phyloP scores from a whole-genome alignment of 2,329 filamentous ascomycete species.

The Elsinoe fawcettii region DNA sequence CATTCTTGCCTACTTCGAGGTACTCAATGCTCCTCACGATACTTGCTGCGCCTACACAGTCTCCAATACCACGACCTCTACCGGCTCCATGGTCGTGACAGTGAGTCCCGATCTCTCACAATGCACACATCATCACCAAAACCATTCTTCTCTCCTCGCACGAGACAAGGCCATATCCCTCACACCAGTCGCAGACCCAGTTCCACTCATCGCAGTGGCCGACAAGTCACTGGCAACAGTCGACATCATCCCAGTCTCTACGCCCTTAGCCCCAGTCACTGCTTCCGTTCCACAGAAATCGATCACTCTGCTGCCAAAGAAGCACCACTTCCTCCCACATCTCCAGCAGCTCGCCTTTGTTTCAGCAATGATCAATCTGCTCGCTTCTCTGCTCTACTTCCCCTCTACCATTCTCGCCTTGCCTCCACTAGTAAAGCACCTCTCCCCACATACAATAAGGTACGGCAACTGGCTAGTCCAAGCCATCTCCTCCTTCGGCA shows the following conservation, averaged over 20 bases:
- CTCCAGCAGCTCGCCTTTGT: constrained; percentile 55
- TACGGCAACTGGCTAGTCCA: constrained; percentile 56
- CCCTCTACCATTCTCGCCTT: constrained; percentile 54
- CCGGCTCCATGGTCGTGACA: not conserved
- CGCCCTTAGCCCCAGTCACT: not conserved
- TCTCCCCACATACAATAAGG: constrained; percentile 42
- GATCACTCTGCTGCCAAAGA: constrained; percentile 46
- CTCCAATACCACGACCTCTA: not conserved
- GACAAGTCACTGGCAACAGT: not conserved
- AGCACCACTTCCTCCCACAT: constrained; percentile 41
- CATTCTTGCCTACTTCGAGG: not conserved
- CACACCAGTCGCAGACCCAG: not conserved
- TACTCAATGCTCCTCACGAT: not conserved
- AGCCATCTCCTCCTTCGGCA: constrained; percentile 54
- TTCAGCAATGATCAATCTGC: constrained; percentile 48
- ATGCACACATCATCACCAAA: constrained; percentile 7
- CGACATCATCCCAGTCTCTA: not conserved
- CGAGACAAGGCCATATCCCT: not conserved
- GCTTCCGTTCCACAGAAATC: constrained; percentile 52
- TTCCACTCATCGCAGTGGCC: not conserved
- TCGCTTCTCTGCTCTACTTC: constrained; percentile 57
- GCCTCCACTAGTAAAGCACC: constrained; percentile 45
- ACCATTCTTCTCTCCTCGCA: not conserved
- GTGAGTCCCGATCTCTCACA: not conserved
- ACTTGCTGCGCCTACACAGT: constrained; percentile 8